Base-by-base conservation (phyloP, 805 yeast genomes). In the Teunomyces lycoperdinae region DNA sequence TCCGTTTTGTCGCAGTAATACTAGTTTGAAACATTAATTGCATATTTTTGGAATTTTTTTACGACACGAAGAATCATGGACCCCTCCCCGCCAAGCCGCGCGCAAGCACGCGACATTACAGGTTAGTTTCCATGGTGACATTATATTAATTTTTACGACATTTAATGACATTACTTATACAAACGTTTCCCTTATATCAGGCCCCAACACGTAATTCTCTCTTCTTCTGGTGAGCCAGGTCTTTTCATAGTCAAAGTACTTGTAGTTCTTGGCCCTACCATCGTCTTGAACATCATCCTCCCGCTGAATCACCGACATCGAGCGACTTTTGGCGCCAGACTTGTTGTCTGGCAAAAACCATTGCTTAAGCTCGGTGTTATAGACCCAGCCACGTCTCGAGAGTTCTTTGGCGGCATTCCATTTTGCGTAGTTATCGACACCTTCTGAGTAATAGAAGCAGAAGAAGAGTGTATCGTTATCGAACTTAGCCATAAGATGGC, bases 401-500 rank as follows among this genome's bases (percentile, higher is more conserved):
- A 92, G 76, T 68, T 92, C 97, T 56, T 81, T 78, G 2, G 97
- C 95, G 3, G 97, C 87, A 48, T 73, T 68, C 61, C 65, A 66
- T 45, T 64, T 69, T 46, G 74, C 68, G 43, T 70, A 56, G 49
- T 59, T 58, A 53, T 68, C 68, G 28, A 48, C 56, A 14, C 58
- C 61, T 44, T 71, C 78, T 55, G 84, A 80, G 66, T 90, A 94
- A 70, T 94, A 94, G 68, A 94, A 94, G 44, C 92, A 87, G 74
- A 88, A 94, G 56, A 92, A 91, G 55, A 94, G 68, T 1, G 98
- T 92, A 61, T 90, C 97, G 29, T 83, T 73, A 60, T 89, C 96
- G 58, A 92, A 79, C 58, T 85, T 89, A 26, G 78, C 72, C 67
- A 88, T 74, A 36, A 87, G 66, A 45, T 74, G 72, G 11, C 83